Base-by-base conservation (phyloP, 2,329 filamentous ascomycete species). In the Zymoseptoria passerinii region DNA sequence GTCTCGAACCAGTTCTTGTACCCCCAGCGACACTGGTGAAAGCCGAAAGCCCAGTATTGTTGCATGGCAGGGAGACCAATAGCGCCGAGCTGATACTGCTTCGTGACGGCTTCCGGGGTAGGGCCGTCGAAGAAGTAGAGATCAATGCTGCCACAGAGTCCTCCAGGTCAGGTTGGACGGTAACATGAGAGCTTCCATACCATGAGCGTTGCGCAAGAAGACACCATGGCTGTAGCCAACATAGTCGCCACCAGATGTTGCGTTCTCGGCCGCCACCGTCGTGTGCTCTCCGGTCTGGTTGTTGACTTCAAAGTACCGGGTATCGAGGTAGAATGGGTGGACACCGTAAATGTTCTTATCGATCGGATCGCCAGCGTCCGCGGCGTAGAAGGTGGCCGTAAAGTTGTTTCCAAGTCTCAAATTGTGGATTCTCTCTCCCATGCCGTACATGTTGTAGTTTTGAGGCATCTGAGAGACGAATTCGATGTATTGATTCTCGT, bases 1-100 rank as follows among this genome's bases (percentile, higher is more conserved):
- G 90, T 68, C 28, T 83, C 78, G 1, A 82, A 81, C 83, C 87
- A 90, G 66, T 89, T 90, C 48, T 80, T 76, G 70, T 94, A 94
- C 0, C 89, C 90, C 85, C 89, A 94, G 59, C 88, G 81, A 66
- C 89, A 92, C 70, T 95, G 89, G 64, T 95, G 90, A 69, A 81
- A 92, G 0, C 90, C 90, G 60, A 95, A 83, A 0, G 86, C 84
- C 79, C 84, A 92, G 74, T 94, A 94, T 64, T 88, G 85, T 68
- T 92, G 87, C 83, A 92, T 85, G 0, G 85, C 85, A 1, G 89
- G 89, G 4, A 89, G 75, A 0, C 89, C 89, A 54, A 86, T 77
- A 1, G 85, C 81, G 55, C 81, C 84, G 58, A 75, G 62, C 65
- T 89, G 85, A 69, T 92, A 94, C 44, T 87, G 80, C 69, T 83